Base-by-base conservation (phyloP, 208 protist genomes). In the Trypanosoma cruzi region DNA sequence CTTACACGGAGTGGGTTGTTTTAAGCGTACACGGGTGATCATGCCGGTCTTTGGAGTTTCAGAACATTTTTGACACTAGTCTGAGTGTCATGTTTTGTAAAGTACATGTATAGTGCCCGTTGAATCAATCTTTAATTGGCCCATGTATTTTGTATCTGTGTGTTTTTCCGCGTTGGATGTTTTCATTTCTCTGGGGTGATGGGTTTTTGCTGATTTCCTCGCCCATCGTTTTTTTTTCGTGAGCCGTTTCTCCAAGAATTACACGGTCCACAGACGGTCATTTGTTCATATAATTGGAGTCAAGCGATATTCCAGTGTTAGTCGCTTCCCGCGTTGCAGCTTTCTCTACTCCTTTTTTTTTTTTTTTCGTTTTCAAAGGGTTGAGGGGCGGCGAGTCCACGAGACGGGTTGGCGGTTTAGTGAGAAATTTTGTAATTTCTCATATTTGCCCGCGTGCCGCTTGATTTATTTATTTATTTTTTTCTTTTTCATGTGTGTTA, bases 1-100 rank as follows among this genome's bases (percentile, higher is more conserved):
- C 62, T 75, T 32, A 55, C 13, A 40, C 24, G 59, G 11, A 66
- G 36, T 49, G 68, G 68, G 16, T 59, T 73, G 58, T 54, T 64
- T 28, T 73, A 66, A 55, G 48, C 16, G 1, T 26, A 48, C 32
- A 20, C 18, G n/a, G 7, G 34, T 22, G 34, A 50, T n/a, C 20
- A 20, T 13, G 36, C 11, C 11, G 4, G 36, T 40, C 36, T 13
- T 40, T 4, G 36, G 36, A 11, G 4, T 40, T 40, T 40, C 36
- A 40, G 36, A 40, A 40, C 4, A 4, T 11, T 11, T 40, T 40
- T 4, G 36, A 40, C 11, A 11, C 36, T 13, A 13, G 36, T 40
- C 4, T 40, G 16, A 20, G 4, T n/a, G 18, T n/a, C 46, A 20
- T 3, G 3, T 14, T 13, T 3, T n/a, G 18, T 50, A 13, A 3